Evolutionary conservation across 495 filamentous ascomycete genomes (phyloP), one percentile per base, ranked within the genome.

Genomic region (Penicillium subrubescens): DNA sequence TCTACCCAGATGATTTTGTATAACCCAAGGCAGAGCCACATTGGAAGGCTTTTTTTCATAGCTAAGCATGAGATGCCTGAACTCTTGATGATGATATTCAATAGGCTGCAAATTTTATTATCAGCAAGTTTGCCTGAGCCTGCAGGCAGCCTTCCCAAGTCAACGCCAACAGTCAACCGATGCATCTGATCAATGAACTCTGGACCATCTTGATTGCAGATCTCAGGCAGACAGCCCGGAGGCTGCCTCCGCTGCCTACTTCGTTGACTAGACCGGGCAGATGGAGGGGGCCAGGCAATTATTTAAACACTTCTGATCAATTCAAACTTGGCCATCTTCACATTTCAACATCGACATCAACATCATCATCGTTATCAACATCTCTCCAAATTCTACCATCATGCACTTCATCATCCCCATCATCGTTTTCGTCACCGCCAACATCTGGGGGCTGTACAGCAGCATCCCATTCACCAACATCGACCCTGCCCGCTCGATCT

Each of bases 401-500:
- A 68, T 62, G 66, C 33, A 61, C 25, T 58, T 61, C 27, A 17
- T 43, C 29, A 48, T 67, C 10, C 64, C 61, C 2, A 27, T 46
- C 8, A n/a, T 65, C 7, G 59, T 63, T 8, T 70, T 65, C 34
- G 14, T 70, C 8, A 25, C 48, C 3, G 43, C 61, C 21, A 70
- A 59, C 48, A 39, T 70, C 50, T 70, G 65, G 64, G 65, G 68
- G 5, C 37, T 65, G n/a, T 67, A 48, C 7, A 50, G 59, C 10
- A 59, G 43, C 7, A 60, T 70, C 39, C 68, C 68, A 2, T 67
- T 62, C 54, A 67, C 65, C 23, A 31, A 54, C 17, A 64, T 70
- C 10, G 41, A 64, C 12, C 55, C 61, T 34, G 33, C 48, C 29
- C 39, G 59, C 7, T 51, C 68, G 6, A n/a, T 60, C 35, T 35